Conservation (phyloP, 352 stramenopile genomes). For the Phytophthora pisi region DNA sequence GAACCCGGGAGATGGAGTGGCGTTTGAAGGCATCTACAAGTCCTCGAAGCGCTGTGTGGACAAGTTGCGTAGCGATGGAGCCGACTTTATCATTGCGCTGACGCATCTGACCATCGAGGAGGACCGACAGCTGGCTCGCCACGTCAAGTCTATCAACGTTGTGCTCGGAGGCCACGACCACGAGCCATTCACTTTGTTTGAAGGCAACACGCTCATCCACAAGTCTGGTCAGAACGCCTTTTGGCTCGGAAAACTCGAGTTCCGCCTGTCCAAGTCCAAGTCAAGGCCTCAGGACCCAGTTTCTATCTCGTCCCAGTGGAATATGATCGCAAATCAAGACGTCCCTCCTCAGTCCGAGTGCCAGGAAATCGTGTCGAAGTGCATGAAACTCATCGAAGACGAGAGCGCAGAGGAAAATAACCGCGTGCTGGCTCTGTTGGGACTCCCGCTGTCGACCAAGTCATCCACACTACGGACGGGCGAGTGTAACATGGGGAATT, state of each 20-base stretch:
- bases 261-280: neutral
- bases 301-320: neutral
- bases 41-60: neutral
- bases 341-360: neutral
- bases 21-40: neutral
- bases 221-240: neutral
- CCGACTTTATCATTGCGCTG: neutral
- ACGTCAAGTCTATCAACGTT: neutral
- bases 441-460: neutral
- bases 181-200: neutral
- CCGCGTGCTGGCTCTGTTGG: neutral
- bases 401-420: neutral
- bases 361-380: neutral
- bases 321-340: neutral
- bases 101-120: neutral
- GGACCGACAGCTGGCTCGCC: no score
- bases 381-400: neutral
- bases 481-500: neutral
- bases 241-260: neutral
- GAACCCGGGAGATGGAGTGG: no score
- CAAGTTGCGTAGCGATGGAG: neutral
- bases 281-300: neutral
- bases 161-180: neutral
- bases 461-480: neutral
- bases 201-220: neutral